Percentiles rank a stretch among this genome's conserved stretches.
Evolutionary conservation across 2,329 filamentous ascomycete genomes (phyloP).

Genomic region (Endoconidiophora polonica): DNA sequence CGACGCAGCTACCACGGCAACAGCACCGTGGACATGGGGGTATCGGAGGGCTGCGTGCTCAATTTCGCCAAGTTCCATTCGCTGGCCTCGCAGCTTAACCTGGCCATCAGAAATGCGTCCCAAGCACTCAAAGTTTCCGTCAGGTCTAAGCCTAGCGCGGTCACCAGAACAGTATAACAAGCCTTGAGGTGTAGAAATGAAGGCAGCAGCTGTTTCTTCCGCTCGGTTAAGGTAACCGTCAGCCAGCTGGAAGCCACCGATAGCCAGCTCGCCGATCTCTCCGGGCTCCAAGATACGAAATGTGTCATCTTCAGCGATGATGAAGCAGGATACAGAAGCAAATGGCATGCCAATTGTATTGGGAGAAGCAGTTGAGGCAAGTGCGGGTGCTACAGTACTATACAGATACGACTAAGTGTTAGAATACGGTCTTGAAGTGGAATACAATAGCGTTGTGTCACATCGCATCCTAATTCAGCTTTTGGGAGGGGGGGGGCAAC

Average conservation of each 20-base stretch:
- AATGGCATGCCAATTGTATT: conserved; percentile 63
- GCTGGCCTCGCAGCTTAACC: conserved; percentile 72
- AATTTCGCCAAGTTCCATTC: conserved; percentile 64
- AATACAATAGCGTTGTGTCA: not conserved
- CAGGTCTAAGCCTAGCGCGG: conserved; percentile 49
- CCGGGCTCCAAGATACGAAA: conserved; percentile 45
- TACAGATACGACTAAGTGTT: not conserved
- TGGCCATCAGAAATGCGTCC: conserved; percentile 68
- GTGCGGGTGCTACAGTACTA: conserved; percentile 52
- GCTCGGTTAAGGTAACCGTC: conserved; percentile 66
- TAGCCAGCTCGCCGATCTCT: conserved; percentile 59
- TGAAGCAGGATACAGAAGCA: conserved; percentile 63
- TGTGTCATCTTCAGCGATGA: conserved; percentile 36
- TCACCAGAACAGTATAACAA: conserved; percentile 73
- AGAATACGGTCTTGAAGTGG: not conserved
- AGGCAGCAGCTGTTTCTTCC: conserved; percentile 55
- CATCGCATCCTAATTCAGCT: too few relatives aligned
- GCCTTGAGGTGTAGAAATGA: conserved; percentile 52
- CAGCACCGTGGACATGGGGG: conserved; percentile 44
- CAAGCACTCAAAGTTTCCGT: conserved; percentile 65
- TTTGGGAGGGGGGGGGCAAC: not conserved
- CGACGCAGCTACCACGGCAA: conserved; percentile 50
- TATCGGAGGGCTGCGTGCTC: conserved; percentile 52
- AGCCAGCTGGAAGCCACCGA: conserved; percentile 69
- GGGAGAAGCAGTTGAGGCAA: conserved; percentile 38